Base-by-base conservation (phyloP, 2,329 filamentous ascomycete species). In the Atkinsonella texensis region DNA sequence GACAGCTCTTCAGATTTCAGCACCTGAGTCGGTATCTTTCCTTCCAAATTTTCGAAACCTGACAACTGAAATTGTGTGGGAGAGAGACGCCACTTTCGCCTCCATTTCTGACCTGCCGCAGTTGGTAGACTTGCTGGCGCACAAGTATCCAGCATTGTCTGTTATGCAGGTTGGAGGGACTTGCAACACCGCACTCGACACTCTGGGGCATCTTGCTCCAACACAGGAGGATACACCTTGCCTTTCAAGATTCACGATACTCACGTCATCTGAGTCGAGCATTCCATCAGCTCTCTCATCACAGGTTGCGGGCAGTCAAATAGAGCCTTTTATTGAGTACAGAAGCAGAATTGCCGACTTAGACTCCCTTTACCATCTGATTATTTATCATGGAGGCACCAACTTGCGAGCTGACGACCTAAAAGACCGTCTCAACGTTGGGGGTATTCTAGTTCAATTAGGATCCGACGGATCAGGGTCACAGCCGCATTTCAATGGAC, bases 61-160 rank as follows among this genome's bases (percentile, higher is more conserved):
- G 1, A 76, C 73, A 51, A 73, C 71, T 2, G 63, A 75, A 54
- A 65, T 79, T 47, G 55, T 67, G 2, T 80, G 76, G 76, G 63
- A 70, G 18, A 60, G 70, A 49, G 68, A 74, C 50, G 57, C 62
- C 7, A 51, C 56, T 2, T 66, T 60, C 10, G 54, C 62, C 1
- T 53, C 54, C 1, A 54, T 62, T 0, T 43, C 44, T 1, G 54
- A 55, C 8, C 49, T 67, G 8, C 48, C 50, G 1, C 56, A 63
- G 1, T 54, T 71, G 12, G 50, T 73, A 0, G 55, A 59, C 1
- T 51, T 68, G 0, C 53, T 71, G 17, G 65, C 65, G 1, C 68
- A 73, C 59, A 73, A 72, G 50, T 62, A 64, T 4, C 67, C 72
- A 0, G 63, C 54, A 0, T 52, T 73, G 1, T 59, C 64, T 0